phyloP scores from a whole-genome alignment of 2,329 filamentous ascomycete species.

The Zasmidium angulare region DNA sequence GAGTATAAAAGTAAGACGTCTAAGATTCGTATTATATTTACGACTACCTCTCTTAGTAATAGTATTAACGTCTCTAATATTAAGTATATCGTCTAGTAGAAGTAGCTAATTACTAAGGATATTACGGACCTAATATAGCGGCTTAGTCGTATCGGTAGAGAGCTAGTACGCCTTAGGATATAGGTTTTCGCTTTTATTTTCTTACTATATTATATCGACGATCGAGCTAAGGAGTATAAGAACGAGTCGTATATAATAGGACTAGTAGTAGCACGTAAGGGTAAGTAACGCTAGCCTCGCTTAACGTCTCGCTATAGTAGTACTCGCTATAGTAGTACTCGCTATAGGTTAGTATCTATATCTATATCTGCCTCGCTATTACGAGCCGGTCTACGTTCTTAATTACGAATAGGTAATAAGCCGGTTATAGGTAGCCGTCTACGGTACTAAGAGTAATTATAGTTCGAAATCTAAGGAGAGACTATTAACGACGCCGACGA shows the following conservation, averaged over 20 bases:
- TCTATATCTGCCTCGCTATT: too few relatives aligned
- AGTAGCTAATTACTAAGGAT: neutral
- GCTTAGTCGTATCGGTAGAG: neutral
- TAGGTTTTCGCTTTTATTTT: neutral
- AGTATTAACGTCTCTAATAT: neutral
- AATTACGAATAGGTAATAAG: neutral
- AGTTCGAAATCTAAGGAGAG: neutral
- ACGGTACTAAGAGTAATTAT: neutral
- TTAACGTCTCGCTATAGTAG: too few relatives aligned
- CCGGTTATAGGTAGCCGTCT: neutral
- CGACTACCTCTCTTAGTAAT: neutral
- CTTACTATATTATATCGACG: neutral
- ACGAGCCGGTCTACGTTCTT: neutral
- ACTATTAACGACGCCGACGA: neutral
- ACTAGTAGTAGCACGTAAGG: neutral
- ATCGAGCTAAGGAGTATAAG: neutral
- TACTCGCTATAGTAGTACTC: too few relatives aligned
- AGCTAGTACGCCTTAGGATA: neutral
- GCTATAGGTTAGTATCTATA: too few relatives aligned
- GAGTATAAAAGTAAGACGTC: neutral
- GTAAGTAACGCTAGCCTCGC: neutral
- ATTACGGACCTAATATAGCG: neutral
- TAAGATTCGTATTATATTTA: neutral
- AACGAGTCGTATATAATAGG: neutral
- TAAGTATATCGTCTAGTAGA: neutral